A percentile compares a stretch with the other conserved stretches of the same genome.
Evolutionary conservation across 2,329 filamentous ascomycete genomes (phyloP).

Genomic region (Aschersonia sp.): DNA sequence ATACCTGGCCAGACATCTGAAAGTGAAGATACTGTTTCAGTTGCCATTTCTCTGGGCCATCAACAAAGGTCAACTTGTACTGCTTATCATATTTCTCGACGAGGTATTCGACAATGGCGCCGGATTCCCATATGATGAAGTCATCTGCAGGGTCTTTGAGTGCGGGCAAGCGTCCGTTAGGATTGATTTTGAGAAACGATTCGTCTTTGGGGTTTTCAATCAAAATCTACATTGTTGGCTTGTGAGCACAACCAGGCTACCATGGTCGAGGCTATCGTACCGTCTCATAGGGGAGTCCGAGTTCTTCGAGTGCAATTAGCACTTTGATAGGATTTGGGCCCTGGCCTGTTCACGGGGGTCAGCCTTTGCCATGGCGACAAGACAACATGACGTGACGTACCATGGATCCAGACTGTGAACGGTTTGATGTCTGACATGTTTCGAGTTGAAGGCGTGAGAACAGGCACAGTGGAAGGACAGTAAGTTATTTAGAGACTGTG

Average conservation of each 20-base stretch:
- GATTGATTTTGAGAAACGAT: conserved; percentile 14
- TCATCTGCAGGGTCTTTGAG: conserved; percentile 18
- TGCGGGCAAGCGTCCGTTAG: conserved; percentile 19
- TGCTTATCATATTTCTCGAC: conserved; percentile 15
- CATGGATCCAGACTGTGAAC: conserved; percentile 7
- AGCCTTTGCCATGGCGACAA: neutral
- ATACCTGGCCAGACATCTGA: conserved; percentile 21
- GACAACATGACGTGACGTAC: neutral
- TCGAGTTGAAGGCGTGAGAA: neutral
- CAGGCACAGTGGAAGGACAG: neutral
- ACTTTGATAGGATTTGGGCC: conserved; percentile 19
- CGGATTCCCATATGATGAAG: conserved; percentile 11
- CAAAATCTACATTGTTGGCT: conserved; percentile 5
- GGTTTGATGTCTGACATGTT: conserved; percentile 7
- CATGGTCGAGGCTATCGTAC: conserved; percentile 4
- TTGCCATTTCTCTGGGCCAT: conserved; percentile 13
- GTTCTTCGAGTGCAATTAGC: conserved; percentile 20
- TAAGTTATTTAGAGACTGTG: too few relatives aligned
- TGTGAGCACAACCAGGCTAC: neutral
- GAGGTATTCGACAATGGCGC: conserved; percentile 17
- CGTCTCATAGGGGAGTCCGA: conserved; percentile 18
- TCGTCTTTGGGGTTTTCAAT: conserved; percentile 12
- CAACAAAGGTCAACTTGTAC: conserved; percentile 11
- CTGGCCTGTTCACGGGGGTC: conserved; percentile 4
- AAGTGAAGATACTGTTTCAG: conserved; percentile 21